Percentiles rank a stretch among this genome's conserved stretches.
These are phyloP conservation scores for Termitomyces sp. DNA, from an alignment of 768 basidiomycete genomes.

Conservation along the genomic window DNA sequence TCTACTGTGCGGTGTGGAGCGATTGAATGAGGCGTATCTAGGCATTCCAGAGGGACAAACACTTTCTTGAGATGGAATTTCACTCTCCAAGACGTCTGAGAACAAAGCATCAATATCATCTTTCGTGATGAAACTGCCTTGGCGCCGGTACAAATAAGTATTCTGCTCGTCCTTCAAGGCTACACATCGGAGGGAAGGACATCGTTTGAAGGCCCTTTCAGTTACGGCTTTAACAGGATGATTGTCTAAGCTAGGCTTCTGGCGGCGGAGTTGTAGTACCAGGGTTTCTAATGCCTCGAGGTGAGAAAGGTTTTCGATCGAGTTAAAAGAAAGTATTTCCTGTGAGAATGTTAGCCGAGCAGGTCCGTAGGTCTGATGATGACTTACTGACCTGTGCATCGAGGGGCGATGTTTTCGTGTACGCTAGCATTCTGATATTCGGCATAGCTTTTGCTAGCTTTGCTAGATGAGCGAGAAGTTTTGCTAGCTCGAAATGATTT, in stretches of 20 bases:
- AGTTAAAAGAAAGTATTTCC: not conserved
- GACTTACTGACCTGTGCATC: not conserved
- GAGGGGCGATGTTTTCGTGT: not conserved
- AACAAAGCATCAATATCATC: not conserved
- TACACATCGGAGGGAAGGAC: slow-evolving; percentile 8
- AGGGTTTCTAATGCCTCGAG: slow-evolving; percentile 5
- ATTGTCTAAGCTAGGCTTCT: not conserved
- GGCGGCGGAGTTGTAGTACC: not conserved
- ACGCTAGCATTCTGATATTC: slow-evolving; percentile 1
- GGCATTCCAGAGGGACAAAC: not conserved
- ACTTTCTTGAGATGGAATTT: not conserved
- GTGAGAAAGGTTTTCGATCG: slow-evolving; percentile 5
- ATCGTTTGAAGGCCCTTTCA: slow-evolving; percentile 6
- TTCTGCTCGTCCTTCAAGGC: not conserved
- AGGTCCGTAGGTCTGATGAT: not conserved
- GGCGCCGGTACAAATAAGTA: slow-evolving; percentile 4
- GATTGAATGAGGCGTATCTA: not conserved
- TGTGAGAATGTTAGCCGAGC: not conserved
- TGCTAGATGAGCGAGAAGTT: slow-evolving; percentile 1
- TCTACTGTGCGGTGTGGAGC: not conserved
- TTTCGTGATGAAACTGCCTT: not conserved
- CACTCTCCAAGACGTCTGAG: not conserved
- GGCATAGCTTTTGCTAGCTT: not conserved
- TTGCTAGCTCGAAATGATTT: not conserved
- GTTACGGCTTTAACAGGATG: slow-evolving; percentile 2